Evolutionary conservation across 2,329 filamentous ascomycete species (phyloP), one percentile per base, ranked within the genome.

Genomic region (Colletotrichum godetiae): DNA sequence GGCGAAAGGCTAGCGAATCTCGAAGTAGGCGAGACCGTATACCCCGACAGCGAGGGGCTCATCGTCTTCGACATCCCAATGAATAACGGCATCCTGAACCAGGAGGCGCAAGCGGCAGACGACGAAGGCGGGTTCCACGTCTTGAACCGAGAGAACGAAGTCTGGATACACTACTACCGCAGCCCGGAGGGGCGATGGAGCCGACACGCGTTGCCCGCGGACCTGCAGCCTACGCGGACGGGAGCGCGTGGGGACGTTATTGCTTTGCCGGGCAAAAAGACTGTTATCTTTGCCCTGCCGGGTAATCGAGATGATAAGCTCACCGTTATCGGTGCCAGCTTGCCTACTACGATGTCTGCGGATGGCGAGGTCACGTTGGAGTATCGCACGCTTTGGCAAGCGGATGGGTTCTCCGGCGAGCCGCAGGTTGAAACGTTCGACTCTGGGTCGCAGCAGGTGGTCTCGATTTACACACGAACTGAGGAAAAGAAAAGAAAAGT

Each of bases 141-240:
- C 19, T 13, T 74, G 53, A 74, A 72, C 46, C 62, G 72, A 27
- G 72, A 74, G 22, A 72, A 72, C 31, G 62, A 72, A 22, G 62
- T 74, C 52, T 74, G 72, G 72, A 68, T 59, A 42, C 72, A 74
- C 33, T 74, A 74, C 58, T 60, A 63, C 52, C 72, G 72, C 49
- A 62, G 52, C 12, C 62, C 62, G 15, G 57, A 1, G 53, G 68
- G 72, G 5, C 8, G 19, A 15, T 74, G 71, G 71, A 70, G 60
- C 13, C 68, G 49, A 13, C 15, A 61, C 35, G 61, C 61, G 60
- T 33, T 73, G n/a, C 71, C 67, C 3, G 42, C 42, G 19, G 49
- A 19, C 46, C 59, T 27, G 46, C 60, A n/a, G 22, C 71, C 71
- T 29, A 73, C 71, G 67, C 55, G 67, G 56, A 73, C 71, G 5